Evolutionary conservation across 768 basidiomycete genomes (phyloP), one percentile per base, ranked within the genome.

Genomic region (Cystoderma amianthinum): DNA sequence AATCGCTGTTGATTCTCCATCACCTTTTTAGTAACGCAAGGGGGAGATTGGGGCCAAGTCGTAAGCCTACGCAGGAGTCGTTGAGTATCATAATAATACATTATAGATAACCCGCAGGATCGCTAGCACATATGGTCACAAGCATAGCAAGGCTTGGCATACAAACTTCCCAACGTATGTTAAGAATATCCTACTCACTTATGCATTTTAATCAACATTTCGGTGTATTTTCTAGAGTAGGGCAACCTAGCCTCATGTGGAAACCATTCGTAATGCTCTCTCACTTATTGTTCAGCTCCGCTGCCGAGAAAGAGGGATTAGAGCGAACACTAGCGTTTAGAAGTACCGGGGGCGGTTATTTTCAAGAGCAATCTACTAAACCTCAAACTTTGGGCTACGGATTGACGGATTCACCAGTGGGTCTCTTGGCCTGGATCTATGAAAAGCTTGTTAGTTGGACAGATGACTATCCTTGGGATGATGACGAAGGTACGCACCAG

Each of bases 351-450:
- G 30, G 32, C 0, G 74, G 70, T 3, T 76, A 76, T 48, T 59
- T 52, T 36, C 12, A 36, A 4, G 47, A 60, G 33, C 74, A 74
- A 44, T 54, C 64, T 0, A 76, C 74, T 1, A 63, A 67, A 42
- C 74, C 74, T 0, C 75, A 76, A 48, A 76, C 75, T 0, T 49
- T 76, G 3, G 78, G 74, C 0, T 81, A 81, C 47, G 46, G 60
- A 7, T 57, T 82, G 2, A 59, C 72, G 1, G 80, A 82, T 47
- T 80, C 77, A 4, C 80, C 80, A 11, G 66, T 65, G 4, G 80
- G 75, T 1, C 46, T 76, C 15, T 60, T 76, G 10, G 70, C 63
- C 2, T 76, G 74, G 74, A 71, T 75, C 20, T 75, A 71, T 43
- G 72, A 74, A 44, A 73, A 75, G 35, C 45, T 74, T 12, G 55